Base-by-base conservation (phyloP, 306 rosid species). In the Citrullus colocynthis region DNA sequence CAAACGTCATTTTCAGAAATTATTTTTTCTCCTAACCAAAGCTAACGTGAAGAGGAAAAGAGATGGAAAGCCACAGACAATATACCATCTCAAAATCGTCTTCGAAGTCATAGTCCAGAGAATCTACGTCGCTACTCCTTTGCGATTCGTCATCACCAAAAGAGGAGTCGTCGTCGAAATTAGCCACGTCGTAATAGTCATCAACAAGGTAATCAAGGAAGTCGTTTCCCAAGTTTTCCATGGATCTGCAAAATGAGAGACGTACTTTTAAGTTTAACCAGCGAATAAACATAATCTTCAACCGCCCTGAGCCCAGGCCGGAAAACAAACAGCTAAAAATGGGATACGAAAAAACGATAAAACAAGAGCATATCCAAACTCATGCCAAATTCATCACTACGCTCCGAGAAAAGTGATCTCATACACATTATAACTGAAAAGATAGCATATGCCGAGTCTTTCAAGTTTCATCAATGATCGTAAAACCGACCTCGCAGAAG, bases 211-310 rank as follows among this genome's bases (percentile, higher is more conserved):
- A 89, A 14, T 89, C 93, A 36, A 92, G 96, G 75, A 90, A 93
- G 16, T 86, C 95, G 82, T 90, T 85, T 78, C 78, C 79, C 56
- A 91, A 88, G 12, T 86, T 87, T 30, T 85, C 93, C 98, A 94
- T 94, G 34, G 44, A 12, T 80, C 85, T 85, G 10, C 69, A 14
- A 55, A 55, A 75, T 4, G 65, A 18, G 70, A 75, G 4, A 9
- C 78, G 21, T 30, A 4, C n/a, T 45, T 21, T 34, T 6, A 16
- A 52, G 2, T 52, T 52, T 52, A 15, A 16, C 36, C 61, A 74
- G 24, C 28, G 18, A 52, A 75, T 20, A 3, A 56, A 55, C n/a
- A 75, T 7, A 74, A 52, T 74, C 78, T 34, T 3, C 14, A 13
- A 24, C 37, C 60, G 37, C 20, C 37, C 7, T 5, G 16, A 67